Evolutionary conservation across 1,139 yeast species (phyloP), one percentile per base, ranked within the genome.

Genomic region (Hyphopichia wangnamkhiaoensis): DNA sequence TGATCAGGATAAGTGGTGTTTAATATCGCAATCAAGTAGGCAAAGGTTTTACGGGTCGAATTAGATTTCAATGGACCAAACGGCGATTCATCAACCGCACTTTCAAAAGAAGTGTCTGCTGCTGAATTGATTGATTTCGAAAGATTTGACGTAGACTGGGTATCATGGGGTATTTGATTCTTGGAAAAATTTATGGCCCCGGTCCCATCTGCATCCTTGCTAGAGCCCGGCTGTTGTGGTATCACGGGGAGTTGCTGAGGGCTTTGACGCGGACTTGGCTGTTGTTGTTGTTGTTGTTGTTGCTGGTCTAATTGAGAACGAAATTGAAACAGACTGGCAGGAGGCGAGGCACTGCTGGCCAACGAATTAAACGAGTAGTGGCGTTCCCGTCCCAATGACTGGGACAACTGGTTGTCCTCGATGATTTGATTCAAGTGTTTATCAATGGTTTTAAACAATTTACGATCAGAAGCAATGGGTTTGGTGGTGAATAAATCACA

Each of bases 1-100:
- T 93, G 96, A 59, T 93, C 98, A 0, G 98, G 98, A 57, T 88
- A 93, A 1, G 95, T 84, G 9, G 95, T 88, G 60, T 93, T 93
- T 39, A 93, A 71, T 27, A 93, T 91, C 2, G 95, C 94, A 43
- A 93, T 87, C 40, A 93, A 69, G 58, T 91, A 88, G 0, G 97
- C 94, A 70, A 93, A 93, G 1, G 93, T 84, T 61, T 88, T 84
- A 48, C 96, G 77, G 24, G 95, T 85, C 1, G 95, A 81, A 5
- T 84, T 80, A 50, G 84, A 85, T 54, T 84, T 86, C 35, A 93
- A 72, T 0, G 98, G 96, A 0, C 98, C 99, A 67, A 93, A 93
- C 0, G 98, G 98, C 1, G 96, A 88, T 26, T 72, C 74, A 40
- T 77, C 82, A 30, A 59, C 43, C n/a, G 58, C 50, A 33, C 51